Base-by-base conservation (phyloP, 2,329 filamentous ascomycete genomes). In the Fusarium falciforme region DNA sequence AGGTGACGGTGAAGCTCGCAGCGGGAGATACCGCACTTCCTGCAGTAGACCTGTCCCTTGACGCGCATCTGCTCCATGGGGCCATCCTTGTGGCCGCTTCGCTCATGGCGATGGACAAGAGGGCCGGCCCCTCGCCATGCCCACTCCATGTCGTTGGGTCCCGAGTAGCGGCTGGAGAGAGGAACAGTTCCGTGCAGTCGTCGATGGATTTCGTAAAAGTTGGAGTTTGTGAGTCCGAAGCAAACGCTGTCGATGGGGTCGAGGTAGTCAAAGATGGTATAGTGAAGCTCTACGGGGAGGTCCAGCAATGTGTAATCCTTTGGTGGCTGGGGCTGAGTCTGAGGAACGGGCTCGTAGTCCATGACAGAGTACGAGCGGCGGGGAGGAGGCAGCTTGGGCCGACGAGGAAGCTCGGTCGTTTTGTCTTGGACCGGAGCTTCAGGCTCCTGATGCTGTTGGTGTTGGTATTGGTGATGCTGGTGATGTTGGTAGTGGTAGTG, bases 1-100 rank as follows among this genome's bases (percentile, higher is more conserved):
- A 92, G 86, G 78, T 92, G 90, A 73, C 88, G 87, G 81, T 91
- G 89, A 67, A 92, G 85, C 83, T 91, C 89, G 80, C 90, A 92
- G 38, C 90, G 86, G 44, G 84, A 87, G 68, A 89, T 86, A 58
- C 89, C 89, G 72, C 90, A 92, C 80, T 91, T 90, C 67, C 87
- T 85, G 80, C 90, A 92, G 80, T 90, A 88, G 7, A 90, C 88
- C 77, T 90, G 89, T 25, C 89, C 90, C 64, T 86, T 86, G 58
- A 89, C 85, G 27, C 88, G 86, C 74, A 90, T 82, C 78, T 82
- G 82, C 8, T 86, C 84, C 38, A 88, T 84, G 31, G 81, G 79
- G 27, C 66, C 76, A 35, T 72, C 71, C 57, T 69, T 66, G 31
- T 70, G 58, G 6, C 64, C 29, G 11, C 35, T 61, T n/a, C 64